phyloP scores from a whole-genome alignment of 2,329 filamentous ascomycete species.

The Colletotrichum sp. region DNA sequence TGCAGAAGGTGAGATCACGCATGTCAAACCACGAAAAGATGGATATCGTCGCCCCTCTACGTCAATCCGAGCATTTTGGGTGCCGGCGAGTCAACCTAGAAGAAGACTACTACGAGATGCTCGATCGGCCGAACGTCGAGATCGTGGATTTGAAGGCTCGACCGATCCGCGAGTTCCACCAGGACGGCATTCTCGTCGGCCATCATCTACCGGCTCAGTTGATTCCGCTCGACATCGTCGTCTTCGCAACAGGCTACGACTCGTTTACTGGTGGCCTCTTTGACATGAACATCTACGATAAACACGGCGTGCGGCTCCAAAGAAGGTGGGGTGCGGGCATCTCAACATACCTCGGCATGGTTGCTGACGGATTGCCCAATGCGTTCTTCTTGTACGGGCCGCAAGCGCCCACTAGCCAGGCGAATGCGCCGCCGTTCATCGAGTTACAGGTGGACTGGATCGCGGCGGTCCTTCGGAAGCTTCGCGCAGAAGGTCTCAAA shows the following conservation, averaged over 20 bases:
- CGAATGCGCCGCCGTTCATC: slow-evolving; percentile 25
- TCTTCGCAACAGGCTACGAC: slow-evolving; percentile 26
- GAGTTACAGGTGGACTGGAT: slow-evolving; percentile 25
- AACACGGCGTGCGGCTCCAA: slow-evolving; percentile 13
- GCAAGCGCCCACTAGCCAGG: slow-evolving; percentile 21
- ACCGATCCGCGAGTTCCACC: neutral
- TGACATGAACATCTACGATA: slow-evolving; percentile 24
- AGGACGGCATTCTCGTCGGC: neutral
- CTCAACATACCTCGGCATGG: slow-evolving; percentile 25
- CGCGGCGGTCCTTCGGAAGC: slow-evolving; percentile 15
- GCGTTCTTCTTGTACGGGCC: slow-evolving; percentile 27
- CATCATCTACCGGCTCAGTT: too few species aligned
- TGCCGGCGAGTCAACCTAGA: neutral
- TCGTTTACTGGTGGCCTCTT: slow-evolving; percentile 23
- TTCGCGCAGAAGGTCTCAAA: neutral
- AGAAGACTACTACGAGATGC: slow-evolving; percentile 14
- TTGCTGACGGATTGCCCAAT: slow-evolving; percentile 21
- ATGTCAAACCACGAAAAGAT: slow-evolving; percentile 10
- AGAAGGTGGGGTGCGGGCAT: slow-evolving; percentile 22
- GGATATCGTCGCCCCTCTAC: slow-evolving; percentile 6
- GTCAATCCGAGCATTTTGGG: slow-evolving; percentile 1
- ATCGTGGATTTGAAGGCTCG: slow-evolving; percentile 8
- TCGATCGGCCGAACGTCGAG: slow-evolving; percentile 10
- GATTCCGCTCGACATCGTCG: slow-evolving; percentile 15
- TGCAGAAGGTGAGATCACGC: neutral